Evolutionary conservation across 495 filamentous ascomycete species (phyloP).

Genomic region (Rhizodiscina lignyota): DNA sequence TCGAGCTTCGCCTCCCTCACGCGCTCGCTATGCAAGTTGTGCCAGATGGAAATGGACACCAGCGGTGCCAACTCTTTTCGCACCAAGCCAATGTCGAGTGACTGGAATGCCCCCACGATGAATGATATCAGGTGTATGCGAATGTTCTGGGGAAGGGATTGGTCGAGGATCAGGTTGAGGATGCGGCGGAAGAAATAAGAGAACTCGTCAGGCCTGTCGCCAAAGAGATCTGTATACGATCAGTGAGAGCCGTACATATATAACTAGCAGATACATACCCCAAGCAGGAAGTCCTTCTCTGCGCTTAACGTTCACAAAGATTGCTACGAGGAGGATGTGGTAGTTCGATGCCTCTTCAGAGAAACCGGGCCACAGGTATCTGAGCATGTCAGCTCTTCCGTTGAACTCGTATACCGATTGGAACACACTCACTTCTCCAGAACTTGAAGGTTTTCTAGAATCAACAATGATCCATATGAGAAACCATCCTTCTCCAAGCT

Average conservation of each 20-base stretch:
- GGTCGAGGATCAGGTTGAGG: constrained; percentile 75
- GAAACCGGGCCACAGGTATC: constrained; percentile 90
- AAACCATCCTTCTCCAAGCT: constrained; percentile 67
- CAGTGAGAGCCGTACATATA: too few species aligned
- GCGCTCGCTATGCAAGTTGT: constrained; percentile 62
- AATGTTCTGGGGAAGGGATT: constrained; percentile 49
- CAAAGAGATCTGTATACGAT: too few species aligned
- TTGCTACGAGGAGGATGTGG: constrained; percentile 69
- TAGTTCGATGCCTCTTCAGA: constrained; percentile 77
- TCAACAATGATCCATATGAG: constrained; percentile 55
- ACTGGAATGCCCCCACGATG: constrained; percentile 83
- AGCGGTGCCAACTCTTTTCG: constrained; percentile 92
- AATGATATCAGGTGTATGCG: constrained; percentile 71
- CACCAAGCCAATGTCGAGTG: constrained; percentile 73
- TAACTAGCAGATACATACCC: too few species aligned
- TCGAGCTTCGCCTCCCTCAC: constrained; percentile 52
- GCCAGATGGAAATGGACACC: constrained; percentile 90
- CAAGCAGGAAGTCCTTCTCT: constrained; percentile 77
- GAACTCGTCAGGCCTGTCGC: constrained; percentile 64
- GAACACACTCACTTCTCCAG: constrained; percentile 52
- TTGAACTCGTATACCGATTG: background rate
- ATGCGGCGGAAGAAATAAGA: constrained; percentile 80
- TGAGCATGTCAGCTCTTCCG: constrained; percentile 20
- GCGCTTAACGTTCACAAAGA: constrained; percentile 77
- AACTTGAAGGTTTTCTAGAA: constrained; percentile 79